Base-by-base conservation (phyloP, 2,329 filamentous ascomycete species). In the Purpureocillium lavendulum region DNA sequence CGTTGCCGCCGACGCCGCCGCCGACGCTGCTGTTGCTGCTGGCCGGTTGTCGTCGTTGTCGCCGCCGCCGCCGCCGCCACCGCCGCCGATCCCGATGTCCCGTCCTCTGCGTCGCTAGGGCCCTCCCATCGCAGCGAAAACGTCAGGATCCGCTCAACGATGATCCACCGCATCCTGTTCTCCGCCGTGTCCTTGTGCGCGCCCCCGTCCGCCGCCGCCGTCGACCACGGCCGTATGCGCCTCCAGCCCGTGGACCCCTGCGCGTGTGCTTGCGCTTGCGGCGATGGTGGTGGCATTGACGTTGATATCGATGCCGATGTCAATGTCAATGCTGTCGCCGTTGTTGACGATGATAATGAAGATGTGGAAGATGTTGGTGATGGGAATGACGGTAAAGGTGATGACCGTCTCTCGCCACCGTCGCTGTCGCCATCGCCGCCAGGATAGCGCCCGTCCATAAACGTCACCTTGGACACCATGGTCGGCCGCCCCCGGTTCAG, bases 381-480 rank as follows among this genome's bases (percentile, higher is more conserved):
- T 26, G 21, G 21, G n/a, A n/a, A n/a, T n/a, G n/a, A n/a, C n/a
- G n/a, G n/a, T n/a, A n/a, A n/a, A n/a, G n/a, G n/a, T n/a, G n/a
- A n/a, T n/a, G n/a, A n/a, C n/a, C n/a, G 21, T 10, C 21, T 26
- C 21, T 26, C 21, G 6, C 21, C 21, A 5, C 21, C 21, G 21
- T 10, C 21, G 21, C 21, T 50, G 12, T 43, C 37, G 5, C 53
- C 44, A 7, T 44, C 40, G 7, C 42, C 43, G 29, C 47, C 40
- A n/a, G n/a, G n/a, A 41, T 64, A 61, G 26, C 54, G 49, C 4
- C 58, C 59, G 30, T 64, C 60, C 29, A 61, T 50, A 39, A 64
- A 62, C 3, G 44, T 48, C 14, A 64, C 54, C 39, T 62, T 63
- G 42, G 61, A 64, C n/a, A 64, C 45, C 52, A 62, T 60, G 32